phyloP scores from a whole-genome alignment of 23 red algal genomes.

The Gracilaria domingensis region DNA sequence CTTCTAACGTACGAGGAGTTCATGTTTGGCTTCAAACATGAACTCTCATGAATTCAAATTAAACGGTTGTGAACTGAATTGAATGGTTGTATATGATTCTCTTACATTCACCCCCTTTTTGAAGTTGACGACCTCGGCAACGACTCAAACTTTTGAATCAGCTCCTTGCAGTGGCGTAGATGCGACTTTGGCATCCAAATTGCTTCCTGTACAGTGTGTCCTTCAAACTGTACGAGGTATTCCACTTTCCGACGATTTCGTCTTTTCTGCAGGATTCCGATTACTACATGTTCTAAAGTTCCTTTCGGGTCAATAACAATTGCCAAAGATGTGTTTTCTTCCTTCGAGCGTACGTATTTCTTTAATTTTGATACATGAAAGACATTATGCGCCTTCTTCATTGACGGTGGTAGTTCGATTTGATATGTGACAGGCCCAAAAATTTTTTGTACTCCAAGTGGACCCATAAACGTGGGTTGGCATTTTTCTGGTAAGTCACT shows the following conservation, averaged over 20 bases:
- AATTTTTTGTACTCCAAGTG: slow-evolving; percentile 30
- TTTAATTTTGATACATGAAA: slow-evolving; percentile 50
- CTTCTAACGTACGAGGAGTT: not conserved
- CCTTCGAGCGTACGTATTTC: not conserved
- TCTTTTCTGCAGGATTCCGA: not conserved
- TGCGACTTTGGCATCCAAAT: slow-evolving; percentile 59
- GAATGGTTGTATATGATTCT: slow-evolving; percentile 16
- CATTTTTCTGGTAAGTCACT: slow-evolving; percentile 45
- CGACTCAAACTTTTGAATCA: slow-evolving; percentile 6
- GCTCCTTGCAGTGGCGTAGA: slow-evolving; percentile 10
- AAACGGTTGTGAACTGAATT: not conserved
- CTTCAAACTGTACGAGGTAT: slow-evolving; percentile 36
- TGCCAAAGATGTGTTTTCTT: not conserved
- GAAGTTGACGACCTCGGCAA: slow-evolving; percentile 24
- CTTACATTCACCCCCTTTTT: slow-evolving; percentile 24
- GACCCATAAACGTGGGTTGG: slow-evolving; percentile 55
- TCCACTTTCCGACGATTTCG: slow-evolving; percentile 2
- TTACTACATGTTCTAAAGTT: slow-evolving; percentile 15
- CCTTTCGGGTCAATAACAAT: slow-evolving; percentile 13
- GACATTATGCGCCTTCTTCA: slow-evolving; percentile 56
- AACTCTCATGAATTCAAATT: slow-evolving; percentile 6
- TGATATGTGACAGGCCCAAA: slow-evolving; percentile 41
- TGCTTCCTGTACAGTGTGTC: not conserved
- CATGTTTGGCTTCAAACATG: not conserved
- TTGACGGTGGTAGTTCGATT: slow-evolving; percentile 57